A percentile compares a stretch with the other conserved stretches of the same genome.
These are phyloP conservation scores for Globisporangium middletonii DNA, from an alignment of 352 stramenopile species.

Conservation along the genomic window DNA sequence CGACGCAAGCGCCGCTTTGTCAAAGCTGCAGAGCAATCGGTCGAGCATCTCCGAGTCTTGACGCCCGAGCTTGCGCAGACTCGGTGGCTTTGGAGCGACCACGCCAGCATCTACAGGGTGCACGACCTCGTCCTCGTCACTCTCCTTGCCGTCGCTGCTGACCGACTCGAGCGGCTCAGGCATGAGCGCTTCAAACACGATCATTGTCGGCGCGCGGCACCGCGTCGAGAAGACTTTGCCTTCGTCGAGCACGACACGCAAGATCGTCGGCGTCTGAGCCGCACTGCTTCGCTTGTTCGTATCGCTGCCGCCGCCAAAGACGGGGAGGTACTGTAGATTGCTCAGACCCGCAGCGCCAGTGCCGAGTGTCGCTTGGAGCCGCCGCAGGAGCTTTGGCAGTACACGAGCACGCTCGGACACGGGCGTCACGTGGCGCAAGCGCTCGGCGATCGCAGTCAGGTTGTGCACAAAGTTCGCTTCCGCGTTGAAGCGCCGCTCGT, in stretches of 20 bases:
- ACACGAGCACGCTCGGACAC: constrained; percentile 6
- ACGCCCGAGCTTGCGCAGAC: constrained; percentile 11
- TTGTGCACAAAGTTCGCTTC: constrained; percentile 28
- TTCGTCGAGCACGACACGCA: constrained; percentile 23
- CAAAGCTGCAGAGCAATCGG: constrained; percentile 18
- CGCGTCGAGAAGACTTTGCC: constrained; percentile 35
- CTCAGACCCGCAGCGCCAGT: neutral
- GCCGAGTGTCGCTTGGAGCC: constrained; percentile 14
- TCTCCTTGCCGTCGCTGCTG: neutral
- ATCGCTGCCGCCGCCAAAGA: neutral
- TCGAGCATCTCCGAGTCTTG: constrained; percentile 30
- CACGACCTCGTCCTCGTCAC: neutral
- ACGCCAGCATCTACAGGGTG: neutral
- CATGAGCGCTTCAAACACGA: constrained; percentile 29
- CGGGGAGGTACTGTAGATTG: constrained; percentile 14
- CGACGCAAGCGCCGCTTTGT: constrained; percentile 3
- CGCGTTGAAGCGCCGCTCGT: constrained; percentile 23
- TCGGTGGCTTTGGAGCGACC: constrained; percentile 6
- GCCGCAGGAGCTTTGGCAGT: constrained; percentile 10
- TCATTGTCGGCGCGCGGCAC: constrained; percentile 26
- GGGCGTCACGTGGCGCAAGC: constrained; percentile 18
- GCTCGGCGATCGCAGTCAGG: constrained; percentile 25
- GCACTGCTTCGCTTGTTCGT: neutral
- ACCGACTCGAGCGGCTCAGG: neutral
- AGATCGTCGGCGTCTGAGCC: constrained; percentile 6